Evolutionary conservation across 495 filamentous ascomycete species (phyloP).

Genomic region (Immersiella caudata): DNA sequence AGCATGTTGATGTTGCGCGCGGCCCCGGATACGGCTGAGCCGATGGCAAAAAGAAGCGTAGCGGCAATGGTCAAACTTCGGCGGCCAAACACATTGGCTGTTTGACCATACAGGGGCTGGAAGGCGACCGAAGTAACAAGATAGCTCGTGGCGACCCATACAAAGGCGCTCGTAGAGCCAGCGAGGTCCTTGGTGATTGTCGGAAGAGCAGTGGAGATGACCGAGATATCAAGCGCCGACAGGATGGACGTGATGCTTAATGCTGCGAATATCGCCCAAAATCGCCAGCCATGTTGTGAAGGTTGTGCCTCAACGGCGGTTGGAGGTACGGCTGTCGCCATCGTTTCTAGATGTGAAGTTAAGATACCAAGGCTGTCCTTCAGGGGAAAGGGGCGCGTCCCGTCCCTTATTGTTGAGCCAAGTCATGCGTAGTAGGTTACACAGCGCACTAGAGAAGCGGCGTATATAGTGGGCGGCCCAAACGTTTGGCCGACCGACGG

Average conservation of each 20-base stretch:
- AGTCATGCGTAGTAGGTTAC: too few relatives aligned
- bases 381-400: too few relatives aligned
- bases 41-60: background rate
- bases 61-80: conserved; percentile 13
- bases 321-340: too few relatives aligned
- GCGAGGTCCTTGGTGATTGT: conserved; percentile 33
- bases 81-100: conserved; percentile 28
- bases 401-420: too few relatives aligned
- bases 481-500: too few relatives aligned
- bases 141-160: conserved; percentile 50
- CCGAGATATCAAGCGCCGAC: conserved; percentile 43
- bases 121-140: conserved; percentile 32
- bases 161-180: conserved; percentile 30
- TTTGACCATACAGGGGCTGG: conserved; percentile 26
- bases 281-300: conserved; percentile 1
- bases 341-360: too few relatives aligned
- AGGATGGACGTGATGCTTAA: conserved; percentile 27
- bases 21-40: too few relatives aligned
- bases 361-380: too few relatives aligned
- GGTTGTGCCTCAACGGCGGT: too few relatives aligned
- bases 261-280: conserved; percentile 25
- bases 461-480: too few relatives aligned
- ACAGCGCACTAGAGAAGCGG: too few relatives aligned
- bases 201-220: conserved; percentile 49
- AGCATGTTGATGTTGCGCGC: conserved; percentile 54